These are phyloP conservation scores for Amoeboaphelidium occidentale DNA, from an alignment of 371 early-diverging fungal genomes.

Conservation along the genomic window DNA sequence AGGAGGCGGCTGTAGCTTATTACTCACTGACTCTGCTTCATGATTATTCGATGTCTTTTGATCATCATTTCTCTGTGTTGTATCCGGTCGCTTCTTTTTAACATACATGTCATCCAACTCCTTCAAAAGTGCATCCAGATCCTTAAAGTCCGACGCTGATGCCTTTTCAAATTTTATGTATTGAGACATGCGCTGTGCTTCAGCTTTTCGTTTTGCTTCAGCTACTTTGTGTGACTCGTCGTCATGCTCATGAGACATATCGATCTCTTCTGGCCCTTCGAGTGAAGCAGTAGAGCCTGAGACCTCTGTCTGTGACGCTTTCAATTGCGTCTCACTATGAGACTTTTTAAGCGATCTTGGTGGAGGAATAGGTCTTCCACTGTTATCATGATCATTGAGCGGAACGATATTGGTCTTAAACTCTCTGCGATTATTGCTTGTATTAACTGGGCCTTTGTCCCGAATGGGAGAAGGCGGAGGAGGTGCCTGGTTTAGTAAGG, in stretches of 20 bases:
- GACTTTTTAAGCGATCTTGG: too few species aligned
- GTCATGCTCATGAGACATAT: background rate
- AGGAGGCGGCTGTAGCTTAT: background rate
- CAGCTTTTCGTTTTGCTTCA: background rate
- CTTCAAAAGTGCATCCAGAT: background rate
- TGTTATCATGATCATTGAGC: too few species aligned
- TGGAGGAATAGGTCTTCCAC: too few species aligned
- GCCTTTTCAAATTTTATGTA: background rate
- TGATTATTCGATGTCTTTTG: background rate
- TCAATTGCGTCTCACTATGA: too few species aligned
- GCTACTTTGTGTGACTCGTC: background rate
- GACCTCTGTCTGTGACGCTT: too few species aligned
- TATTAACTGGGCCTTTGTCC: too few species aligned
- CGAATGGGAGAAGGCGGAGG: too few species aligned
- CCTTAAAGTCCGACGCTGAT: background rate
- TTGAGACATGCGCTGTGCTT: background rate
- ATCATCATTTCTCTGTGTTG: background rate
- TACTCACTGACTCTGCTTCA: background rate
- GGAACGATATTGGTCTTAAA: too few species aligned
- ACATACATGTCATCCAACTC: background rate
- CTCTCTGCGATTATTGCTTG: too few species aligned
- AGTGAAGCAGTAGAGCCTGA: too few species aligned
- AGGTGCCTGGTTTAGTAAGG: too few species aligned
- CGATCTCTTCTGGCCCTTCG: background rate
- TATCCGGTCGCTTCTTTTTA: background rate